Conservation (phyloP, 192 early-diverging fungal species). For the Gigaspora rosea region DNA sequence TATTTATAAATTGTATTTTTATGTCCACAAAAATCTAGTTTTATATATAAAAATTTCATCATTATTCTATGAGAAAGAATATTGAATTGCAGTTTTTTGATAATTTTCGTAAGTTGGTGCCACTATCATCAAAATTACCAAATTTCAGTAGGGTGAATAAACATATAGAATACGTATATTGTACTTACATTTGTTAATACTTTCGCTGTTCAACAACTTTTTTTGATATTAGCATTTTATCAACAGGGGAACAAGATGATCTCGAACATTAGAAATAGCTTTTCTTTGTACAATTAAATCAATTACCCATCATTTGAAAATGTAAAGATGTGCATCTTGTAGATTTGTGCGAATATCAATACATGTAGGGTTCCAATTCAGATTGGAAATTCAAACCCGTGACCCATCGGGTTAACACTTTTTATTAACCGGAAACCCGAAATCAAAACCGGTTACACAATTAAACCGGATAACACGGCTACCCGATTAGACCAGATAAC, state of each 20-base stretch:
- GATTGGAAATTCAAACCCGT: too few relatives aligned
- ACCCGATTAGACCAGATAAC: too few relatives aligned
- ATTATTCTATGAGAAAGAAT: slow-evolving; percentile 40
- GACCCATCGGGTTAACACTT: too few relatives aligned
- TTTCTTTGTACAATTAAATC: slow-evolving; percentile 69
- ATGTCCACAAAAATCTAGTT: slow-evolving; percentile 75
- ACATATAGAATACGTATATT: too few relatives aligned
- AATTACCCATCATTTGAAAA: slow-evolving; percentile 92
- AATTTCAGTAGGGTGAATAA: too few relatives aligned
- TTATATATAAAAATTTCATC: slow-evolving; percentile 60
- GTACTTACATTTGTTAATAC: too few relatives aligned
- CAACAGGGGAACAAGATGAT: slow-evolving; percentile 85
- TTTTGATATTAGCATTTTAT: slow-evolving; percentile 83
- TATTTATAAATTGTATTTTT: slow-evolving; percentile 83
- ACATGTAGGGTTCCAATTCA: too few relatives aligned
- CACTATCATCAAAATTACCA: too few relatives aligned
- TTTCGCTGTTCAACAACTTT: slow-evolving; percentile 57
- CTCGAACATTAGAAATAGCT: slow-evolving; percentile 70
- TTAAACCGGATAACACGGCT: too few relatives aligned
- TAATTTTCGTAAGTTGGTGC: slow-evolving; percentile 39
- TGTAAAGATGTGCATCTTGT: slow-evolving; percentile 90
- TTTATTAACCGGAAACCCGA: too few relatives aligned
- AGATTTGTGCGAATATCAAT: slow-evolving; percentile 78
- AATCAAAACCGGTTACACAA: too few relatives aligned
- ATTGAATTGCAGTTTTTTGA: slow-evolving; percentile 39